Evolutionary conservation across 495 filamentous ascomycete species (phyloP).

Genomic region (Neurospora africana): DNA sequence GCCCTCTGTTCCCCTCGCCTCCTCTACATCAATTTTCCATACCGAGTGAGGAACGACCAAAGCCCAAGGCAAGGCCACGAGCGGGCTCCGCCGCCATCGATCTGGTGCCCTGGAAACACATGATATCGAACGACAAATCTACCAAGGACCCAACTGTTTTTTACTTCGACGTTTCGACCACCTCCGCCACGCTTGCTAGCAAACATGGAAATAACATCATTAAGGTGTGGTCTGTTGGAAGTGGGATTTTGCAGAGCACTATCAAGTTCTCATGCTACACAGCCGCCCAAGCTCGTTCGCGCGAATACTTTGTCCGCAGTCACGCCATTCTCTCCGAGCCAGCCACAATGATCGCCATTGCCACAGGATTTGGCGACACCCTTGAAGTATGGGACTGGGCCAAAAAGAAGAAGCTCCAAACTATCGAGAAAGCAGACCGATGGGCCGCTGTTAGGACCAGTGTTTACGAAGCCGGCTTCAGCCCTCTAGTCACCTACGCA

Average conservation of each 20-base stretch:
- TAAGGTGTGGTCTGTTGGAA: slow-evolving; percentile 25
- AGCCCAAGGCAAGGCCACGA: slow-evolving; percentile 4
- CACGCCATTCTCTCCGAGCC: slow-evolving; percentile 28
- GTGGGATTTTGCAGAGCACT: slow-evolving; percentile 16
- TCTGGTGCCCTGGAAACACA: slow-evolving; percentile 19
- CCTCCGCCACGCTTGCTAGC: slow-evolving; percentile 13
- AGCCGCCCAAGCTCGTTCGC: slow-evolving; percentile 22
- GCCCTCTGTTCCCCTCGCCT: neutral
- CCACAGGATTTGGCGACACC: slow-evolving; percentile 23
- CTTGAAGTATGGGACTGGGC: slow-evolving; percentile 30
- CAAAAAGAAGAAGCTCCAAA: slow-evolving; percentile 24
- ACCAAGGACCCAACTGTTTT: slow-evolving; percentile 20
- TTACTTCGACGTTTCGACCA: slow-evolving; percentile 21
- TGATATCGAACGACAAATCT: slow-evolving; percentile 15
- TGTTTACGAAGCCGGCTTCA: slow-evolving; percentile 20
- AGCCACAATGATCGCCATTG: slow-evolving; percentile 22
- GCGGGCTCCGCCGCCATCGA: slow-evolving; percentile 2
- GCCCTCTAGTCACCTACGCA: slow-evolving; percentile 20
- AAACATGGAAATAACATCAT: slow-evolving; percentile 31
- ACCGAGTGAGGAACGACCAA: neutral
- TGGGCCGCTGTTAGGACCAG: slow-evolving; percentile 26
- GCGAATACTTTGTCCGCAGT: slow-evolving; percentile 30
- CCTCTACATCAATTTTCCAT: neutral
- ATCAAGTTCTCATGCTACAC: slow-evolving; percentile 27
- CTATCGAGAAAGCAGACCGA: slow-evolving; percentile 23